These are phyloP conservation scores for Bipolaris sorokiniana DNA, from an alignment of 2,329 filamentous ascomycete genomes.

Conservation along the genomic window DNA sequence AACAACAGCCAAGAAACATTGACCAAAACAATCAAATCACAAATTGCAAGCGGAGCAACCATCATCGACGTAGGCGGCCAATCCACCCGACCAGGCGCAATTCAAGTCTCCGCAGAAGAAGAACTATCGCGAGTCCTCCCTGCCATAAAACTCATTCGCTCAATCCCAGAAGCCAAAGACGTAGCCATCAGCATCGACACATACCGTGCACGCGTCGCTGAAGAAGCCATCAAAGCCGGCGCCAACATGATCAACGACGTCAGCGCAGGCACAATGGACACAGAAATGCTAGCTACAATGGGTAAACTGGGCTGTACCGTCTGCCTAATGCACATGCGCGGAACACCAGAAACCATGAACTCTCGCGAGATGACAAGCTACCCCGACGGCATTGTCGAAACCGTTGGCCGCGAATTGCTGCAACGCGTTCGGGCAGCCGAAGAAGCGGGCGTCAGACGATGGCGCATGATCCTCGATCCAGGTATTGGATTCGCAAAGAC, in stretches of 20 bases:
- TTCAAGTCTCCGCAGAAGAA: constrained; percentile 71
- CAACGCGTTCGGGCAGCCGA: constrained; percentile 76
- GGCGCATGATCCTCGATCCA: constrained; percentile 94
- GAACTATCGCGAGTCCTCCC: constrained; percentile 81
- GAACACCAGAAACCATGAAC: constrained; percentile 82
- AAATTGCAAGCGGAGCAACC: constrained; percentile 73
- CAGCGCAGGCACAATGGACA: constrained; percentile 79
- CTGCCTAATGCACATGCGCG: constrained; percentile 91
- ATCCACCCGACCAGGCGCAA: constrained; percentile 80
- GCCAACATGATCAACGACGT: constrained; percentile 96
- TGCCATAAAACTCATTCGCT: constrained; percentile 74
- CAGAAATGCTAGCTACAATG: constrained; percentile 80
- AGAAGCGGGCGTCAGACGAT: constrained; percentile 80
- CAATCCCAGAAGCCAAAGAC: constrained; percentile 65
- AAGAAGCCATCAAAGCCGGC: constrained; percentile 75
- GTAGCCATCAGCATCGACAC: constrained; percentile 90
- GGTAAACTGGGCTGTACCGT: constrained; percentile 80
- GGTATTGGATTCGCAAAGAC: constrained; percentile 94
- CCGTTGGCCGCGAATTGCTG: constrained; percentile 71
- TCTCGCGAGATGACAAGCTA: constrained; percentile 61
- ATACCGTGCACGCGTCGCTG: constrained; percentile 83
- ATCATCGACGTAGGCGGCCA: constrained; percentile 94
- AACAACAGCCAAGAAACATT: constrained; percentile 57
- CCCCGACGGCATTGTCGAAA: constrained; percentile 68
- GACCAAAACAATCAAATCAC: constrained; percentile 62